Base-by-base conservation (phyloP, 768 basidiomycete species). In the Tulasnella sp. region DNA sequence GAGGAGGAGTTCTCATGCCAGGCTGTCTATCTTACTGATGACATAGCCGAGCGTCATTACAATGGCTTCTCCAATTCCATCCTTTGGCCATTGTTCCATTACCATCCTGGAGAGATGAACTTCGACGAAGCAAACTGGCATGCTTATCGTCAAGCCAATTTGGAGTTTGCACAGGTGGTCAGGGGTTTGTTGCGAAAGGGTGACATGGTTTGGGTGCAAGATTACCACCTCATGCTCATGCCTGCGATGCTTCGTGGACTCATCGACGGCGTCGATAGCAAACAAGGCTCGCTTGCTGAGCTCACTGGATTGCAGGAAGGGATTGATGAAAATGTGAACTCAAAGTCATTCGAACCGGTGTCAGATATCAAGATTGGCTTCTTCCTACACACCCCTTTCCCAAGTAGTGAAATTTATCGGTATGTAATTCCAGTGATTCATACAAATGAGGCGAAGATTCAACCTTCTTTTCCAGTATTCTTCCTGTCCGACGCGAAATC, bases 41-140 rank as follows among this genome's bases (percentile, higher is more conserved):
- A 98, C 61, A 78, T 99, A 57, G 93, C 95, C n/a, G 95, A 99
- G 66, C 77, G 83, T 46, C 92, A 98, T 67, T 99, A 89, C 69
- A 92, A 92, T 64, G 89, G 95, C 50, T 98, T 99, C 75, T 93
- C 92, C 59, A 99, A 99, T 70, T 95, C 92, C 48, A 98, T 99
- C 68, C 79, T 99, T 45, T 99, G 95, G 95, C 95, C 95, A 2
- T 72, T 99, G 41, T 96, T 99, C 75, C 95, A 99, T 65, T 99
- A 96, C 68, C 93, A 98, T 65, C 95, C 95, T 6, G 93, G 93
- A 57, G 95, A 98, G 70, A 98, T 99, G 91, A 93, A 90, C 67
- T 99, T 99, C 62, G 93, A 96, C 66, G 90, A 95, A 69, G 87
- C 87, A 63, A 88, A 98, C 64, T 99, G 95, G 95, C 78, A 81